Evolutionary conservation across 192 early-diverging fungal genomes (phyloP), one percentile per base, ranked within the genome.

Genomic region (Gigaspora rosea): DNA sequence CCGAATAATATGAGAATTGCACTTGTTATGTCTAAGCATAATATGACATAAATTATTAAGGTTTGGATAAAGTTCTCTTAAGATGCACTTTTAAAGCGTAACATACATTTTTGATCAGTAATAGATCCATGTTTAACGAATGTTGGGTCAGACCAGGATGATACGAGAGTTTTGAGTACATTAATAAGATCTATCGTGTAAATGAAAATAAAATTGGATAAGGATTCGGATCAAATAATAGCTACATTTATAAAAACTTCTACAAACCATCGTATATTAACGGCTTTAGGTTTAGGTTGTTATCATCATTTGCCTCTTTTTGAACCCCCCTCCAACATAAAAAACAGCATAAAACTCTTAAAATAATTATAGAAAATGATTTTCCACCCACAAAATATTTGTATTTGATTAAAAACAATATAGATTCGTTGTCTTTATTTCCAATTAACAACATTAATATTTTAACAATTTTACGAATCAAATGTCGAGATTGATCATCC

Each of bases 1-100:
- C 75, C 75, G 48, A 76, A 76, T 6, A 76, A 57, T 51, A 76
- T 76, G 0, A 76, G 62, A 76, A 76, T 76, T 32, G 52, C 75
- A 13, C 65, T 76, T 2, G 75, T 76, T 16, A 76, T 10, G 41
- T 76, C 75, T 76, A 15, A 22, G 64, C 41, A 41, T 41, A 41
- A 41, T 0, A 7, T 41, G 27, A 41, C 41, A 41, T 41, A 41
- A 41, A 41, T 41, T 41, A 41, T 41, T 41, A 41, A 27, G 27
- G 27, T 27, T 27, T 27, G 1, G 27, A 41, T 41, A 41, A 41
- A 41, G 41, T 41, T 41, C 41, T 6, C 41, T 41, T 7, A 6
- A 41, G 41, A 41, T 22, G 35, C 16, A 46, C 35, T 46, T 73
- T 27, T 36, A 9, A 47, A 58, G 15, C 9, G 11, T 2, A 48